Percentiles rank a stretch among this genome's conserved stretches.
Conservation (phyloP, 2,329 filamentous ascomycete genomes). For the Calonectria pauciramosa region DNA sequence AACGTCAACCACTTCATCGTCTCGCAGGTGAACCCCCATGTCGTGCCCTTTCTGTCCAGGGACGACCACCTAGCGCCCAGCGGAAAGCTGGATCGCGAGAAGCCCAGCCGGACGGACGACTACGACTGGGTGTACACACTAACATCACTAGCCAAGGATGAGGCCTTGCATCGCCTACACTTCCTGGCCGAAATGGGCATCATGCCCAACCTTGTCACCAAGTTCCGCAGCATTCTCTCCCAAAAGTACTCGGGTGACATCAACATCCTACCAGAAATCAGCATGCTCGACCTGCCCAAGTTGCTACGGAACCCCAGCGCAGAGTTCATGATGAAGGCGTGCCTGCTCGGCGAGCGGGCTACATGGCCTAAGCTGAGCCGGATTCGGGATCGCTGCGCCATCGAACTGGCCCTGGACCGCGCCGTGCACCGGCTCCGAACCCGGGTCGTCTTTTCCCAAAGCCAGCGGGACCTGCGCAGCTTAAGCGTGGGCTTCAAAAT, state of each 20-base stretch:
- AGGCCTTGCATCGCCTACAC: conserved; percentile 84
- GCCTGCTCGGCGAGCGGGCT: conserved; percentile 83
- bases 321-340: conserved; percentile 87
- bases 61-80: conserved; percentile 72
- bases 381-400: conserved; percentile 88
- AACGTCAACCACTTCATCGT: conserved; percentile 99
- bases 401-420: conserved; percentile 86
- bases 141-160: conserved; percentile 81
- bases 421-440: conserved; percentile 79
- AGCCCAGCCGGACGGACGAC: conserved; percentile 52
- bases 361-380: conserved; percentile 93
- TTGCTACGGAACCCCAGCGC: conserved; percentile 87
- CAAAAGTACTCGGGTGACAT: conserved; percentile 97
- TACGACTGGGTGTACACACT: conserved; percentile 75
- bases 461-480: conserved; percentile 70
- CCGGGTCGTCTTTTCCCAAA: conserved; percentile 77
- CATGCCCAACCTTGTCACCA: conserved; percentile 83
- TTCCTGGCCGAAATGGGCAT: conserved; percentile 85
- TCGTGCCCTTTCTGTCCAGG: conserved; percentile 85
- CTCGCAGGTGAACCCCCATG: conserved; percentile 95
- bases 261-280: conserved; percentile 88
- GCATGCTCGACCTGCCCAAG: conserved; percentile 78
- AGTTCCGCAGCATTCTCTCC: conserved; percentile 83
- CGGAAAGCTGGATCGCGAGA: conserved; percentile 42
- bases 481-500: conserved; percentile 43